Base-by-base conservation (phyloP, 495 filamentous ascomycete species). In the Neurospora tetrasperma region DNA sequence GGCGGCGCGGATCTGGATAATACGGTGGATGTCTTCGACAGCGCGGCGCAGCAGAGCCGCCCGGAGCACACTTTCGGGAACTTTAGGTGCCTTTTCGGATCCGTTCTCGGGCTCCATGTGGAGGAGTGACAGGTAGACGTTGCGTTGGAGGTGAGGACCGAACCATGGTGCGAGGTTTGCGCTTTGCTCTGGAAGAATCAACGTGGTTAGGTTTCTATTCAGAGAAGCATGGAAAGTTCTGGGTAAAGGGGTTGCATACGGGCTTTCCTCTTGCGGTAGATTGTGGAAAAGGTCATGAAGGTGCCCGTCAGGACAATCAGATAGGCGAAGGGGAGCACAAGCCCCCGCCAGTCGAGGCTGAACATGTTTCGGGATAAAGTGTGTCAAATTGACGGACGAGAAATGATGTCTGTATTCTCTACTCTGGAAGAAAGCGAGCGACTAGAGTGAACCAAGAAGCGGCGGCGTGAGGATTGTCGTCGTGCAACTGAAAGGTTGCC, bases 251-350 rank as follows among this genome's bases (percentile, higher is more conserved):
- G 20, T 27, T 71, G 88, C 91, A 72, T 84, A 95, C 93, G 83
- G 74, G 92, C 89, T 90, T 97, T 96, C 82, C 95, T 90, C 86
- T 94, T 95, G 74, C 95, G 90, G 81, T 98, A 98, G 48, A 98
- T 86, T 43, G 89, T 92, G 35, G 93, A 95, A 84, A 98, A 99
- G 75, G 93, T 96, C 76, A 90, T 89, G 46, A 99, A 86, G 41
- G 94, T 95, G 78, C 94, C 94, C 75, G 93, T 85, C 46, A 99
- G 88, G 71, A 98, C 90, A 72, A 86, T 87, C 71, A 98, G 88
- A 82, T 99, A 99, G 81, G 92, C 90, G 77, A 97, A 86, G 70
- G 93, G 93, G 75, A 97, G 85, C 74, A 88, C 83, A 76, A 98
- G 90, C 80, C 89, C 88, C 80, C 92, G 79, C 93, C 92, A 95